phyloP scores from a whole-genome alignment of 83 land plant genomes.

The Larix sibirica region DNA sequence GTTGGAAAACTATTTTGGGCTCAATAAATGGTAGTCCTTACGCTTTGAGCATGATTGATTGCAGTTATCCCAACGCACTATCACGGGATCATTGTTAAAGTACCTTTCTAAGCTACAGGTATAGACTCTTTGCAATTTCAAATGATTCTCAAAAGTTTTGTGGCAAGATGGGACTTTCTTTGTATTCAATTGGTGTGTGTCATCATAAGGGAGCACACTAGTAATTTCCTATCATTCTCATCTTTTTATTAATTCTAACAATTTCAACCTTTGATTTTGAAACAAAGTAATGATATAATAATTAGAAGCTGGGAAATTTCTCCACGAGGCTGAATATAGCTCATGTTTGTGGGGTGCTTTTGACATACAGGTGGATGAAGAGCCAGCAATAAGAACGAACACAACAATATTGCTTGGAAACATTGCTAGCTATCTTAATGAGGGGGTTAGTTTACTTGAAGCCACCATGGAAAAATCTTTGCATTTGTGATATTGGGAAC shows the following conservation, averaged over 20 bases:
- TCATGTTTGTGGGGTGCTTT: constrained; percentile 4
- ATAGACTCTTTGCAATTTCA: neutral
- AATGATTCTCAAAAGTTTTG: neutral
- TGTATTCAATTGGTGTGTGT: neutral
- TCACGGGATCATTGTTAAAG: constrained; percentile 88
- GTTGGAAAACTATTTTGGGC: neutral
- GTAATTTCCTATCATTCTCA: neutral
- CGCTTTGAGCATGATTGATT: neutral
- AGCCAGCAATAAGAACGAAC: constrained; percentile 97
- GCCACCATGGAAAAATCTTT: neutral
- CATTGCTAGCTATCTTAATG: constrained; percentile 91
- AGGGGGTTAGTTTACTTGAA: constrained; percentile 74
- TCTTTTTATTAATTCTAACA: neutral
- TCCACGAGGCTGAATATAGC: neutral
- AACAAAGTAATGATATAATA: neutral
- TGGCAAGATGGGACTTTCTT: neutral
- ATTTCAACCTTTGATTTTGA: neutral
- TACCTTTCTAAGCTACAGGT: constrained; percentile 98
- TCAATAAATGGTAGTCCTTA: neutral
- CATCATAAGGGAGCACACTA: neutral
- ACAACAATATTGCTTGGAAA: constrained; percentile 98
- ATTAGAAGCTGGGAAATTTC: neutral
- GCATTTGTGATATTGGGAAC: no score
- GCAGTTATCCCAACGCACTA: constrained; percentile 95
- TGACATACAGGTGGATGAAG: constrained; percentile 87